Evolutionary conservation across 1,284 basidiomycete species (phyloP).

Genomic region (Cutaneotrichosporon sp.): DNA sequence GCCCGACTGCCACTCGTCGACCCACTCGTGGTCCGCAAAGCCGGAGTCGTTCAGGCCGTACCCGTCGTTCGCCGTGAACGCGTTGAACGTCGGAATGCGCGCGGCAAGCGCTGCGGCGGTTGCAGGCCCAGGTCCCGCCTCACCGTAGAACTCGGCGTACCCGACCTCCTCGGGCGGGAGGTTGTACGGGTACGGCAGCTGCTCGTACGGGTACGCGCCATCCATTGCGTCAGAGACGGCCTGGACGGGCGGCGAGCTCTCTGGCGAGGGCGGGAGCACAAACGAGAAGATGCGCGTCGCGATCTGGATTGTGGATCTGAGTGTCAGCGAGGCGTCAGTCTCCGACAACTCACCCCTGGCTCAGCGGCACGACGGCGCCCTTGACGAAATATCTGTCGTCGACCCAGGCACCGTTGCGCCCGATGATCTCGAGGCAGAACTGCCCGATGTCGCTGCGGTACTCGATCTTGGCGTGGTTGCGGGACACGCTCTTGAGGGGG

Average conservation of each 20-base stretch:
- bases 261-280: slow-evolving; percentile 67
- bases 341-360: slow-evolving; percentile 71
- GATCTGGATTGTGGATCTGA: slow-evolving; percentile 96
- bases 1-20: slow-evolving; percentile 35
- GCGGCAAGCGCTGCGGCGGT: slow-evolving; percentile 39
- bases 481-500: slow-evolving; percentile 92
- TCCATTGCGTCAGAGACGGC: slow-evolving; percentile 31
- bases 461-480: slow-evolving; percentile 93
- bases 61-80: slow-evolving; percentile 45
- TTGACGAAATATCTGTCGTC: slow-evolving; percentile 92
- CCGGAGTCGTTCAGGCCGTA: slow-evolving; percentile 36
- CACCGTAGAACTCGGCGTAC: slow-evolving; percentile 48
- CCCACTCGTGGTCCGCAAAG: slow-evolving; percentile 28
- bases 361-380: slow-evolving; percentile 77
- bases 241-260: slow-evolving; percentile 37
- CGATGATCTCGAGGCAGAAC: slow-evolving; percentile 88
- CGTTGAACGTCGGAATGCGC: slow-evolving; percentile 47
- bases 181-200: slow-evolving; percentile 47
- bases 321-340: neutral
- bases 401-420: slow-evolving; percentile 96
- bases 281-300: slow-evolving; percentile 97
- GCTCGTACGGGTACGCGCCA: slow-evolving; percentile 28
- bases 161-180: slow-evolving; percentile 44
- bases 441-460: slow-evolving; percentile 63
- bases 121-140: slow-evolving; percentile 42